Percentiles rank a stretch among this genome's conserved stretches.
Conservation (phyloP, 179 eudicot genomes). For the Heliamphora pulchella region DNA sequence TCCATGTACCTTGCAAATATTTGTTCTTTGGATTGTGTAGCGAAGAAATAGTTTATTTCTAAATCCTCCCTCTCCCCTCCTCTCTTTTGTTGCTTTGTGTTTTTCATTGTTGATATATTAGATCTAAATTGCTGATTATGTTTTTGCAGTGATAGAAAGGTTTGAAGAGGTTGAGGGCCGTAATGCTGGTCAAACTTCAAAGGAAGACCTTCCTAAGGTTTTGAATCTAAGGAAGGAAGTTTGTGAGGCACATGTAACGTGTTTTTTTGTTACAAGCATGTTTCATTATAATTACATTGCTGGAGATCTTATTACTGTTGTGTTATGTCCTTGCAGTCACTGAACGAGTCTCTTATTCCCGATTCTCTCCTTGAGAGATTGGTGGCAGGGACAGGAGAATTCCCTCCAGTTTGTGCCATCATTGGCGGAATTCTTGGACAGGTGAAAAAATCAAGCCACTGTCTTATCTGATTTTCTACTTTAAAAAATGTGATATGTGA, state of each 20-base stretch:
- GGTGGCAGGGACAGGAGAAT: constrained; percentile 51
- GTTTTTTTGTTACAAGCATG: not conserved
- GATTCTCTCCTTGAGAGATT: constrained; percentile 72
- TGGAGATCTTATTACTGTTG: not conserved
- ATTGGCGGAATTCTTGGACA: constrained; percentile 93
- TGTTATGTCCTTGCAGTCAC: constrained; percentile 35
- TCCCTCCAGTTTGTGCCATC: constrained; percentile 90
- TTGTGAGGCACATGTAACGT: constrained; percentile 57
- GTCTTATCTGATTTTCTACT: not conserved
- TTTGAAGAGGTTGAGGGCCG: constrained; percentile 70
- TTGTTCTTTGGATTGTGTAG: not conserved
- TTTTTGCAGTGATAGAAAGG: constrained; percentile 56
- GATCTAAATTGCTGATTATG: not conserved
- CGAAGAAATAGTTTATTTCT: not conserved
- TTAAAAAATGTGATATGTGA: not conserved
- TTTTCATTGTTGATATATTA: not conserved
- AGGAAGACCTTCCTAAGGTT: constrained; percentile 62
- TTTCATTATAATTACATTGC: not conserved
- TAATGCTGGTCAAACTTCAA: constrained; percentile 54
- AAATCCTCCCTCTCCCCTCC: not conserved
- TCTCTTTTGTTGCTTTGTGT: not conserved
- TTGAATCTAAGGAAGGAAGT: constrained; percentile 66
- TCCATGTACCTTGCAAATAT: too few relatives aligned
- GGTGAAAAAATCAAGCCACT: constrained; percentile 27
- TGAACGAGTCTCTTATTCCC: constrained; percentile 66